These are phyloP conservation scores for Citrus unshiu DNA, from an alignment of 345 rosid species.

Conservation along the genomic window DNA sequence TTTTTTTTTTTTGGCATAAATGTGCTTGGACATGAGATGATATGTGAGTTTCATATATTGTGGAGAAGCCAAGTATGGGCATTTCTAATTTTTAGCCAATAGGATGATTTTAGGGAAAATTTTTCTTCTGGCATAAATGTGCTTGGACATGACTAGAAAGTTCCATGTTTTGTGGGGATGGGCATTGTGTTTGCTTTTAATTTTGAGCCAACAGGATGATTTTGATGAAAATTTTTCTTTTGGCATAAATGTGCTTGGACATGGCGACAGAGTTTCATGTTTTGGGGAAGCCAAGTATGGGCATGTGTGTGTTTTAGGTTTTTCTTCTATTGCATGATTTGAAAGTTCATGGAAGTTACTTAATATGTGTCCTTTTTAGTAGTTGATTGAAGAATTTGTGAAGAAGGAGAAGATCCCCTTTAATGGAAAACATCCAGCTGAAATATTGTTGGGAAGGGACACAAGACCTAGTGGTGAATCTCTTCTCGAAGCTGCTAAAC, in stretches of 20 bases:
- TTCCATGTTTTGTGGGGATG: background rate
- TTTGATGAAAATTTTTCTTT: background rate
- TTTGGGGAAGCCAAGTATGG: background rate
- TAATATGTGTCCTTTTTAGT: conserved; percentile 2
- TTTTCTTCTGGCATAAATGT: background rate
- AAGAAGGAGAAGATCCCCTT: conserved; percentile 57
- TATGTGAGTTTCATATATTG: background rate
- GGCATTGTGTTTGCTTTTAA: background rate
- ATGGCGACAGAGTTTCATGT: background rate
- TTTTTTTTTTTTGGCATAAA: background rate
- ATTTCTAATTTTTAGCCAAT: background rate
- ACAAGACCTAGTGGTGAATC: conserved; percentile 93
- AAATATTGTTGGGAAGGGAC: conserved; percentile 81
- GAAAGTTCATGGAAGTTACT: background rate
- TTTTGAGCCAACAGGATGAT: background rate
- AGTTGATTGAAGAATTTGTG: conserved; percentile 60
- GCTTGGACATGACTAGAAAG: background rate
- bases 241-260: background rate
- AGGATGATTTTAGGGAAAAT: background rate
- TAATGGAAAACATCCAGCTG: conserved; percentile 43
- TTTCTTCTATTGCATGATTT: background rate
- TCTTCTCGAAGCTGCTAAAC: conserved; percentile 77
- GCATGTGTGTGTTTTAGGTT: background rate
- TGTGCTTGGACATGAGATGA: background rate
- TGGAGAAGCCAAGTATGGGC: background rate